These are phyloP conservation scores for Vigna reflexopilosa DNA, from an alignment of 306 rosid genomes.

Conservation along the genomic window DNA sequence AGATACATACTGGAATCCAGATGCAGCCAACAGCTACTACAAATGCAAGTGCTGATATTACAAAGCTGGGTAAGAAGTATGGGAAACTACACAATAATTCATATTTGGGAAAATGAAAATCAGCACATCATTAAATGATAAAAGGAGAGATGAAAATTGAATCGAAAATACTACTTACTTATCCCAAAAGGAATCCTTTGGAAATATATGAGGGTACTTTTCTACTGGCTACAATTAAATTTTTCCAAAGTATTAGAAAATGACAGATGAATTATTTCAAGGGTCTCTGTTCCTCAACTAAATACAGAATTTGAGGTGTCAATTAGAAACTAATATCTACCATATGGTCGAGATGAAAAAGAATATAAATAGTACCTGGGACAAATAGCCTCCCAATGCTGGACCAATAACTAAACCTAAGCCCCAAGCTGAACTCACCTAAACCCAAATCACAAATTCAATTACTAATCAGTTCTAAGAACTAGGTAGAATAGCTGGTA, in stretches of 20 bases:
- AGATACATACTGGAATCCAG: neutral
- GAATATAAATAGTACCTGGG: conserved; percentile 63
- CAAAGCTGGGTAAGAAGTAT: conserved; percentile 50
- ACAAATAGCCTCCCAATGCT: conserved; percentile 86
- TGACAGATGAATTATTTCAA: neutral
- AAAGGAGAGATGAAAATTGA: neutral
- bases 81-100: conserved; percentile 49
- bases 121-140: neutral
- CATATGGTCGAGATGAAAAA: neutral
- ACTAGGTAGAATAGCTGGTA: neutral
- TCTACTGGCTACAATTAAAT: conserved; percentile 68
- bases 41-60: conserved; percentile 46
- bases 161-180: conserved; percentile 56
- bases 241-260: conserved; percentile 16
- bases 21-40: conserved; percentile 37
- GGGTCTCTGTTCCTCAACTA: neutral
- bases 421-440: conserved; percentile 87
- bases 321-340: too few species aligned
- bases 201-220: conserved; percentile 67
- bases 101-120: conserved; percentile 26
- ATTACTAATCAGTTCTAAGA: conserved; percentile 14
- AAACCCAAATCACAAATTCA: conserved; percentile 46
- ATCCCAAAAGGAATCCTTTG: conserved; percentile 65
- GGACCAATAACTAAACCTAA: conserved; percentile 84
- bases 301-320: neutral